Percentiles rank a stretch among this genome's conserved stretches.
Conservation (phyloP, 306 rosid genomes). For the Cucurbita pepo region DNA sequence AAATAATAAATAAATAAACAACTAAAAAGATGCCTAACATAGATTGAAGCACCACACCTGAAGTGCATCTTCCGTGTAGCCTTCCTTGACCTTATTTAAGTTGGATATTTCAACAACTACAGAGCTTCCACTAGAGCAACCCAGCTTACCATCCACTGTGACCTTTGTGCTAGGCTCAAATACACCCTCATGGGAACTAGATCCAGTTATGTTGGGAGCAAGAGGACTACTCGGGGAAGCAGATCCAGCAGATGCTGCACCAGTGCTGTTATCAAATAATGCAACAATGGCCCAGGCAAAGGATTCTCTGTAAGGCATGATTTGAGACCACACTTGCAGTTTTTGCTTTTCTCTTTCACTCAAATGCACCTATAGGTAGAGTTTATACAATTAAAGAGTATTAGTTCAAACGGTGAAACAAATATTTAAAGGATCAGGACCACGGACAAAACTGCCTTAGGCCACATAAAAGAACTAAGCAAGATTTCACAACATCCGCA, state of each 20-base stretch:
- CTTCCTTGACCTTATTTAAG: slow-evolving; percentile 77
- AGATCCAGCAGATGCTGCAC: slow-evolving; percentile 94
- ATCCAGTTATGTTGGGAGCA: slow-evolving; percentile 79
- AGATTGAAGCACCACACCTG: slow-evolving; percentile 35
- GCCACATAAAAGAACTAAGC: no score
- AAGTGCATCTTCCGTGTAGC: slow-evolving; percentile 94
- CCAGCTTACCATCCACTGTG: slow-evolving; percentile 76
- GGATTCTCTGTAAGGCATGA: slow-evolving; percentile 99
- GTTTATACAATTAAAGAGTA: neutral
- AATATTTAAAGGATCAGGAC: neutral
- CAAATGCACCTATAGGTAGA: slow-evolving; percentile 62
- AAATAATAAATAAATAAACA: no score
- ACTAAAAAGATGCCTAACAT: neutral
- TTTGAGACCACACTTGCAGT: slow-evolving; percentile 99
- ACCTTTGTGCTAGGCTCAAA: slow-evolving; percentile 81
- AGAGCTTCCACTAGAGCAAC: slow-evolving; percentile 77
- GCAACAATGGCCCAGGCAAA: slow-evolving; percentile 95
- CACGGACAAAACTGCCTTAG: neutral
- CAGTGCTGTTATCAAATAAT: slow-evolving; percentile 82
- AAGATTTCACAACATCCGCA: no score
- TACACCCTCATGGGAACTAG: slow-evolving; percentile 89
- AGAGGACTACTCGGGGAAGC: slow-evolving; percentile 99
- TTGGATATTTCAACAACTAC: slow-evolving; percentile 81
- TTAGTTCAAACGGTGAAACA: neutral
- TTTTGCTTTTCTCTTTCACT: slow-evolving; percentile 94